Evolutionary conservation across 306 rosid species (phyloP).

Genomic region (Purshia tridentata): DNA sequence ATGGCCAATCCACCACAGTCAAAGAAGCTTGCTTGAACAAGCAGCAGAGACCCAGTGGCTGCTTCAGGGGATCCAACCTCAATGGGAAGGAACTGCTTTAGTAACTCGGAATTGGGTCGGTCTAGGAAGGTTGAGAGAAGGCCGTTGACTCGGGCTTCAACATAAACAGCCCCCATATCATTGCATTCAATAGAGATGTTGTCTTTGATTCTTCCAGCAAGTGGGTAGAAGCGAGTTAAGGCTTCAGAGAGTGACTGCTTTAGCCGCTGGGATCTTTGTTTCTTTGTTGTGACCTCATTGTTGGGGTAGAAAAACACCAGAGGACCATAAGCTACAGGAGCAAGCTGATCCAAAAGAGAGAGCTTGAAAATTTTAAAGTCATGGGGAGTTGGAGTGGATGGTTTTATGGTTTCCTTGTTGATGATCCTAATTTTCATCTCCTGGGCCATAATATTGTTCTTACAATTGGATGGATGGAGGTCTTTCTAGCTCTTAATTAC

Average conservation of each 20-base stretch:
- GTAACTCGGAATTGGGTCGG: background rate
- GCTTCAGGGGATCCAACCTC: slow-evolving; percentile 13
- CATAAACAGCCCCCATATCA: slow-evolving; percentile 23
- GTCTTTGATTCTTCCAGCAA: slow-evolving; percentile 41
- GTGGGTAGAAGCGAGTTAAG: slow-evolving; percentile 40
- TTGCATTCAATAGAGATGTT: slow-evolving; percentile 16
- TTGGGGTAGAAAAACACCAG: slow-evolving; percentile 14
- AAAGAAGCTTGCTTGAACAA: slow-evolving; percentile 31
- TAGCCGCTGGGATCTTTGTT: slow-evolving; percentile 21
- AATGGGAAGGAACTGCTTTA: slow-evolving; percentile 4
- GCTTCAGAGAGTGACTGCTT: slow-evolving; percentile 43
- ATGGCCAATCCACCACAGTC: slow-evolving; percentile 48
- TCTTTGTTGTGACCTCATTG: background rate
- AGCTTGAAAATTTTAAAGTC: background rate
- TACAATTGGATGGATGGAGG: background rate
- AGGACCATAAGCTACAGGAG: slow-evolving; percentile 16
- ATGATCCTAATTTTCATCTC: slow-evolving; percentile 9
- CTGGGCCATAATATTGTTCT: background rate
- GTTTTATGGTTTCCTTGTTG: slow-evolving; percentile 15
- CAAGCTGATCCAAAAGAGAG: slow-evolving; percentile 23
- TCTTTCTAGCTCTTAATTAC: no score
- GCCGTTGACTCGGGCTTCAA: slow-evolving; percentile 18
- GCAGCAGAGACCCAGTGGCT: slow-evolving; percentile 4
- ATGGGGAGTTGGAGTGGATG: slow-evolving; percentile 22
- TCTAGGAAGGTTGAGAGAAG: slow-evolving; percentile 22